Conservation (phyloP, 306 rosid genomes). For the cucumber (Cucumis sativus) region Cucumber_9930_V3 NC_026658.2:26240501-26241000, state of each 20-base stretch:
- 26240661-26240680: not conserved
- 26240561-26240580: not conserved
- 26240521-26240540: not conserved
- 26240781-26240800: conserved; percentile 14
- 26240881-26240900: conserved; percentile 38
- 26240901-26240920: conserved; percentile 13
- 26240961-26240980: not conserved
- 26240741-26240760: conserved; percentile 35
- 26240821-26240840: conserved; percentile 7
- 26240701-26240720: conserved; percentile 11
- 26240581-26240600: not conserved
- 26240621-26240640: conserved; percentile 3
- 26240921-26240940: not conserved
- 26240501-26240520: not conserved
- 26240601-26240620: conserved; percentile 9
- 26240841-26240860: conserved; percentile 7
- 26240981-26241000: not conserved
- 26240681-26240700: conserved; percentile 13
- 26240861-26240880: conserved; percentile 7
- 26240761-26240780: conserved; percentile 17
- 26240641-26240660: conserved; percentile 9
- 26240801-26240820: conserved; percentile 23
- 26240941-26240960: not conserved
- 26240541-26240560: not conserved
- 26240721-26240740: conserved; percentile 26